Evolutionary conservation across 306 rosid species (phyloP).

Genomic region (Cucumis cinereus): DNA sequence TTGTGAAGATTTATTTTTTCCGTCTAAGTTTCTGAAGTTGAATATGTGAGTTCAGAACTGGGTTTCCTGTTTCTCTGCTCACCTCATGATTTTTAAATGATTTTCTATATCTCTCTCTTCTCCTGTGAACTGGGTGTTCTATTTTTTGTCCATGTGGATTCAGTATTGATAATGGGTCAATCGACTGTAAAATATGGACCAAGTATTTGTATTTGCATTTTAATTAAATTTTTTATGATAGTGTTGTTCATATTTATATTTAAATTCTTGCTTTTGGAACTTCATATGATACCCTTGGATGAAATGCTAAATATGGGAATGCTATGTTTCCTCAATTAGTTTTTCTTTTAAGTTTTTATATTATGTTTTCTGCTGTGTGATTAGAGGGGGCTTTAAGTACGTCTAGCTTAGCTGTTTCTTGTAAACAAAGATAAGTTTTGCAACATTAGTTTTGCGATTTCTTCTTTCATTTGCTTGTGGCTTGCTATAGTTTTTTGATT

Average conservation of each 20-base stretch:
- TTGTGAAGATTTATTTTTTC: too few species aligned
- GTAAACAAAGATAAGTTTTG: background rate
- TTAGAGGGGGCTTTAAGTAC: background rate
- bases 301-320: background rate
- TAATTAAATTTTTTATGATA: too few species aligned
- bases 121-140: background rate
- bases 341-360: background rate
- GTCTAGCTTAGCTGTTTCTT: background rate
- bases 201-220: background rate
- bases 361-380: background rate
- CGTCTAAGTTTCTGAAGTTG: too few species aligned
- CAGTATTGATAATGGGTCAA: background rate
- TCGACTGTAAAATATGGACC: background rate
- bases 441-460: background rate
- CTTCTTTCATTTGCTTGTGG: background rate
- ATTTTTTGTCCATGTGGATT: background rate
- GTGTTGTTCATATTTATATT: too few species aligned
- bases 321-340: background rate
- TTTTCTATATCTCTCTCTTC: background rate
- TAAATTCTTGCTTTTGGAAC: background rate
- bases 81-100: background rate
- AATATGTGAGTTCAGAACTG: background rate
- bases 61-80: background rate
- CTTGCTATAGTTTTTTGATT: background rate
- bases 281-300: background rate